Conservation (phyloP, 768 basidiomycete genomes). For the Calocera cornea region DNA sequence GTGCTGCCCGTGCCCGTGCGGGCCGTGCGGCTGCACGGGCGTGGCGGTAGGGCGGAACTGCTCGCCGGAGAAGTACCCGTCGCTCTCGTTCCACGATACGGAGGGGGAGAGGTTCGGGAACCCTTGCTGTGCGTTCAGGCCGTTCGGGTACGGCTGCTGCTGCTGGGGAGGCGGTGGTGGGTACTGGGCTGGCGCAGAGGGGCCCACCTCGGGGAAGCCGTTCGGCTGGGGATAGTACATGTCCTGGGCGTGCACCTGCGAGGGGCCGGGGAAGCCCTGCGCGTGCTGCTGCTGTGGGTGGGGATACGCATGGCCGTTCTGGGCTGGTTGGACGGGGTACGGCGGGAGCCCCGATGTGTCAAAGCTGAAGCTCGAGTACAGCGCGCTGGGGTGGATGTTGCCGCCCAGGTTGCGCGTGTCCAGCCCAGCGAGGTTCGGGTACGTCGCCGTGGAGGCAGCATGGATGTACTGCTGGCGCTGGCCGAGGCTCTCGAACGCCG, state of each 20-base stretch:
- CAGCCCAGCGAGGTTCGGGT: neutral
- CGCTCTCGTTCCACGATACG: neutral
- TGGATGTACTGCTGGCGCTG: neutral
- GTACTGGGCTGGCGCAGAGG: conserved; percentile 18
- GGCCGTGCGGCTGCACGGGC: conserved; percentile 7
- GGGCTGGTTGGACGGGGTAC: neutral
- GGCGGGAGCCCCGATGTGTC: neutral
- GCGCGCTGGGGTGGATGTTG: neutral
- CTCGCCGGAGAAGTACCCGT: neutral
- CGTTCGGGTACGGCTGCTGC: conserved; percentile 12
- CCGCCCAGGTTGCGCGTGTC: neutral
- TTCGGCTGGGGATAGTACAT: conserved; percentile 1
- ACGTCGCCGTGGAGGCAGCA: neutral
- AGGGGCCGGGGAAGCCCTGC: neutral
- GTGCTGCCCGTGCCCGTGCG: conserved; percentile 23
- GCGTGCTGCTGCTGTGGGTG: neutral
- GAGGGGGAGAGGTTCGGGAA: conserved; percentile 10
- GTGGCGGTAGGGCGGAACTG: conserved; percentile 13
- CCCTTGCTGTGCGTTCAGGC: conserved; percentile 5
- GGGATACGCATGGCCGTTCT: neutral
- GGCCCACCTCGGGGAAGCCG: neutral
- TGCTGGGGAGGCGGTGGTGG: conserved; percentile 20
- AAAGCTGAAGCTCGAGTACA: conserved; percentile 4
- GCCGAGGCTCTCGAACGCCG: neutral
- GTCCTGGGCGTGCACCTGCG: neutral